phyloP scores from a whole-genome alignment of 2,329 filamentous ascomycete genomes.

The Stemphylium beticola region DNA sequence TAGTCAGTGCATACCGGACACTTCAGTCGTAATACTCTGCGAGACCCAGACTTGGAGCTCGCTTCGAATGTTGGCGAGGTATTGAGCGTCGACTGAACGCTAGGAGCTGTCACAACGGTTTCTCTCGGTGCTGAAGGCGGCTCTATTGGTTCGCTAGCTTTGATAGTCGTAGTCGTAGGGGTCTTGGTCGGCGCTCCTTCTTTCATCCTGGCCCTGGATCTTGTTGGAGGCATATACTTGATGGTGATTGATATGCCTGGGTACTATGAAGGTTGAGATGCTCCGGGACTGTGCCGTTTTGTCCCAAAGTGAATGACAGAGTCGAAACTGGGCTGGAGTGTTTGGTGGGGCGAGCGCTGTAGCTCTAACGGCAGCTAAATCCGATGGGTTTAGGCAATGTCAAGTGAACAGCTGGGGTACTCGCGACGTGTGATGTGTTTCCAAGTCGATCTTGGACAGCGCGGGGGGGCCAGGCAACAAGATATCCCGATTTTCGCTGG shows the following conservation, averaged over 20 bases:
- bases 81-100: constrained; percentile 32
- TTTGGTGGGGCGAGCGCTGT: constrained; percentile 40
- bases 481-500: constrained; percentile 44
- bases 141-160: constrained; percentile 33
- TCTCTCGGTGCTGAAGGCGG: constrained; percentile 35
- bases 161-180: constrained; percentile 27
- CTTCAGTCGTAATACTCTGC: constrained; percentile 44
- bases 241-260: constrained; percentile 6
- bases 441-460: constrained; percentile 33
- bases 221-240: constrained; percentile 43
- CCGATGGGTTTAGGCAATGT: constrained; percentile 25
- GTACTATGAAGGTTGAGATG: constrained; percentile 20
- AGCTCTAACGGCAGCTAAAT: constrained; percentile 37
- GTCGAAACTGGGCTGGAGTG: constrained; percentile 27
- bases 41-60: constrained; percentile 38
- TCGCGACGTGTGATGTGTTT: constrained; percentile 29
- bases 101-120: constrained; percentile 38
- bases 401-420: constrained; percentile 25
- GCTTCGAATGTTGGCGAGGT: constrained; percentile 43
- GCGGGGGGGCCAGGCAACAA: constrained; percentile 44
- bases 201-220: constrained; percentile 46
- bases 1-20: constrained; percentile 75
- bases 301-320: constrained; percentile 20
- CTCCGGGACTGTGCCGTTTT: constrained; percentile 12
- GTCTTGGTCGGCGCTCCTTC: constrained; percentile 32